Percentiles rank a stretch among this genome's conserved stretches.
These are phyloP conservation scores for Naganishia antarctica DNA, from an alignment of 768 basidiomycete species.

Conservation along the genomic window DNA sequence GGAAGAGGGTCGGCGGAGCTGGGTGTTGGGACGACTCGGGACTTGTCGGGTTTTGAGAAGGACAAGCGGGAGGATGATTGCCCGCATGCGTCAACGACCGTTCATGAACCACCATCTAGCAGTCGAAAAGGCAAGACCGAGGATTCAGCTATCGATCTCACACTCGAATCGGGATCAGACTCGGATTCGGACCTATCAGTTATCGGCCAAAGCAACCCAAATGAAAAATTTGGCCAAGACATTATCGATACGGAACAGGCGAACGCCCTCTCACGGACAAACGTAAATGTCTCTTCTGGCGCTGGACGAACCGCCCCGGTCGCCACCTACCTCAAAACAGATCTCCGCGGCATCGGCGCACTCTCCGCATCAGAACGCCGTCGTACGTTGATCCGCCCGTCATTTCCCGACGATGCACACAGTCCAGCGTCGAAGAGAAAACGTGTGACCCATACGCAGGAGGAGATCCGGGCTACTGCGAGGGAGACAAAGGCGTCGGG, in stretches of 20 bases:
- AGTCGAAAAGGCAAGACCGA: not conserved
- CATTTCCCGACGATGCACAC: not conserved
- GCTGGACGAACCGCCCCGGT: conserved; percentile 26
- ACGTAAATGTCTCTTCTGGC: not conserved
- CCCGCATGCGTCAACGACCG: not conserved
- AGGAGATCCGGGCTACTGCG: conserved; percentile 19
- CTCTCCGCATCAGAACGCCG: not conserved
- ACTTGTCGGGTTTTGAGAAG: not conserved
- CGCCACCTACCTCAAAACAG: conserved; percentile 25
- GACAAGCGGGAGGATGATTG: conserved; percentile 8
- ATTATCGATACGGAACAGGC: not conserved
- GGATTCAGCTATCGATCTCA: conserved; percentile 13
- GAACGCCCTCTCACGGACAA: not conserved
- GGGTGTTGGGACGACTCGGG: not conserved
- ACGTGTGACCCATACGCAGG: conserved; percentile 25
- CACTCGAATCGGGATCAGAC: conserved; percentile 21
- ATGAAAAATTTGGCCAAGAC: not conserved
- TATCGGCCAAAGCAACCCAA: not conserved
- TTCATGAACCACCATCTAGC: not conserved
- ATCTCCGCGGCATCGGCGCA: conserved; percentile 26
- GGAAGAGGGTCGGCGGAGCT: not conserved
- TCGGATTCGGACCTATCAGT: not conserved
- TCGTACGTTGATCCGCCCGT: not conserved
- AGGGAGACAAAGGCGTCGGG: conserved; percentile 4
- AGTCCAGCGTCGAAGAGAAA: conserved; percentile 3